Conservation (phyloP, 768 basidiomycete genomes). For the Cyathus striatus region DNA sequence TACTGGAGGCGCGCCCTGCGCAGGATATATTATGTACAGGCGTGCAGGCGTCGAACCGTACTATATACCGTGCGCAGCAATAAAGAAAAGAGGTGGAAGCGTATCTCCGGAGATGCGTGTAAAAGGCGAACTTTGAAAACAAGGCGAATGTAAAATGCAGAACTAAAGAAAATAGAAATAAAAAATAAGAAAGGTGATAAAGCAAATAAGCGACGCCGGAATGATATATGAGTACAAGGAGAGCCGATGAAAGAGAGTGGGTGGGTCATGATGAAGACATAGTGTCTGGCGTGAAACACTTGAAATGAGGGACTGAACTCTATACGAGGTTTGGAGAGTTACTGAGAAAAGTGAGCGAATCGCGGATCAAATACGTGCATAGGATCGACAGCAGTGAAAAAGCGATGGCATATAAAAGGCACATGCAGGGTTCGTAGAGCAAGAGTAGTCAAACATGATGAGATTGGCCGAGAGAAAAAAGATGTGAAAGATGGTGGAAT, state of each 20-base stretch:
- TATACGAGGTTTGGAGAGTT: constrained; percentile 10
- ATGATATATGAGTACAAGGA: constrained; percentile 11
- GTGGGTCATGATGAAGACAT: constrained; percentile 8
- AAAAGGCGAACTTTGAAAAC: constrained; percentile 13
- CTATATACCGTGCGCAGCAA: constrained; percentile 22
- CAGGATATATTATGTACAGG: constrained; percentile 30
- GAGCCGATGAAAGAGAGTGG: constrained; percentile 13
- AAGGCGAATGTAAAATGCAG: constrained; percentile 7
- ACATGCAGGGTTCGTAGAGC: constrained; percentile 2
- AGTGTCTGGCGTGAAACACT: constrained; percentile 8
- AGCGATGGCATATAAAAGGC: constrained; percentile 11
- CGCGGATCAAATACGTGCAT: constrained; percentile 15
- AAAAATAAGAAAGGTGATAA: constrained; percentile 10
- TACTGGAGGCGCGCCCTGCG: constrained; percentile 25
- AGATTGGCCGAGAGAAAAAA: constrained; percentile 13
- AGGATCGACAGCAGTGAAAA: constrained; percentile 28
- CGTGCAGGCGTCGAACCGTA: constrained; percentile 14
- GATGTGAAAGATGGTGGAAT: constrained; percentile 13
- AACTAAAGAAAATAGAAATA: constrained; percentile 11
- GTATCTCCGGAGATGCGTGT: constrained; percentile 6
- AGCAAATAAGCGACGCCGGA: constrained; percentile 7
- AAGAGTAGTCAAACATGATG: constrained; percentile 10
- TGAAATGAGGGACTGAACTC: constrained; percentile 6
- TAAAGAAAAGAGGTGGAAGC: constrained; percentile 9
- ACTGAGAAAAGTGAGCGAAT: constrained; percentile 7